Conservation (phyloP, 148 eudicot genomes). For the Selenicereus undatus region DNA sequence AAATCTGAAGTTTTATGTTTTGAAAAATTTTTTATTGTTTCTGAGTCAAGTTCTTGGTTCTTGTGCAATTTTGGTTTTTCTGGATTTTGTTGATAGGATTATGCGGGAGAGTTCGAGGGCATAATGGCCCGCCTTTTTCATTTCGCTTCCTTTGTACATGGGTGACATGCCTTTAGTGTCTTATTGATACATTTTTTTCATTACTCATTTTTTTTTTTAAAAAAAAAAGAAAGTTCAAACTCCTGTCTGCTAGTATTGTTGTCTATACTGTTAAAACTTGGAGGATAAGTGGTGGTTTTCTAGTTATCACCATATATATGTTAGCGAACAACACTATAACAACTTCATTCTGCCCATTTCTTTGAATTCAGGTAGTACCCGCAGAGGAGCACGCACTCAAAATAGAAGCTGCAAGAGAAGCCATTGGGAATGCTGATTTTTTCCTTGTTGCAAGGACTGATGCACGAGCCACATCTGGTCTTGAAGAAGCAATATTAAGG, state of each 20-base stretch:
- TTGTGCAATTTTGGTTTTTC: too few relatives aligned
- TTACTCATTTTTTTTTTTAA: too few relatives aligned
- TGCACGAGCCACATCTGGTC: slow-evolving; percentile 37
- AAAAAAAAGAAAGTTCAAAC: too few relatives aligned
- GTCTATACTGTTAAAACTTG: neutral
- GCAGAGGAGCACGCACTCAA: slow-evolving; percentile 36
- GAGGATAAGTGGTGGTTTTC: neutral
- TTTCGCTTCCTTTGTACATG: too few relatives aligned
- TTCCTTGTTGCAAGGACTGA: slow-evolving; percentile 42
- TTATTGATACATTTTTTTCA: too few relatives aligned
- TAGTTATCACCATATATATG: neutral
- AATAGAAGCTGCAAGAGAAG: slow-evolving; percentile 40
- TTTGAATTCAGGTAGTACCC: slow-evolving; percentile 25
- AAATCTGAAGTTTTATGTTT: too few relatives aligned
- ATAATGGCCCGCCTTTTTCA: too few relatives aligned
- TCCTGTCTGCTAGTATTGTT: neutral
- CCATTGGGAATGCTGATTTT: slow-evolving; percentile 36
- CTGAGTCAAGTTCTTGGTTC: too few relatives aligned
- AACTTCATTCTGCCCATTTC: neutral
- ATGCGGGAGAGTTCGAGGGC: too few relatives aligned
- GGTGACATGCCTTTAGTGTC: too few relatives aligned
- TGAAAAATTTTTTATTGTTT: too few relatives aligned
- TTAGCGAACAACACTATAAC: neutral
- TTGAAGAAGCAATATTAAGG: slow-evolving; percentile 32
- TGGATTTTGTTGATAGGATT: too few relatives aligned